Percentiles rank a stretch among this genome's conserved stretches.
These are phyloP conservation scores for Scleroderma citrinum DNA, from an alignment of 768 basidiomycete species.

Conservation along the genomic window DNA sequence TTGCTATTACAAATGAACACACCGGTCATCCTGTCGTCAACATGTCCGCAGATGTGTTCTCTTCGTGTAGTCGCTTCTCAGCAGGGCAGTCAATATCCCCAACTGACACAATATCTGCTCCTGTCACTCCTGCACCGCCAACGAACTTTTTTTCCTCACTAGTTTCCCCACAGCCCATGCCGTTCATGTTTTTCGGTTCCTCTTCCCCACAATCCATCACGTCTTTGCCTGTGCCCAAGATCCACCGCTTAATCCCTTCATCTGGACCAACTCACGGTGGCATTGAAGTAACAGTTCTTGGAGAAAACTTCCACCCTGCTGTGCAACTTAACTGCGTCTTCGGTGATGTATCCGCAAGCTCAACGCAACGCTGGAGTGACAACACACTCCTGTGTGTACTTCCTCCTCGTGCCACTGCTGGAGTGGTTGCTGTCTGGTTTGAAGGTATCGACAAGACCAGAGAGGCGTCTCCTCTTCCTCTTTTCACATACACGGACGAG, in stretches of 20 bases:
- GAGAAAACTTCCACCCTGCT: constrained; percentile 80
- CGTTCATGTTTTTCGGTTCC: constrained; percentile 59
- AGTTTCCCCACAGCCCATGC: constrained; percentile 38
- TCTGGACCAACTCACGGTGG: constrained; percentile 87
- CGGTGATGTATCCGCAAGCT: constrained; percentile 74
- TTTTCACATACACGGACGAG: constrained; percentile 90
- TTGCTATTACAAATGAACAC: constrained; percentile 7
- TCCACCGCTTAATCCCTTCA: constrained; percentile 80
- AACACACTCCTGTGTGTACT: constrained; percentile 89
- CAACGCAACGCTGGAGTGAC: constrained; percentile 87
- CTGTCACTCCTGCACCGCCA: constrained; percentile 9
- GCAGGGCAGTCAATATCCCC: constrained; percentile 14
- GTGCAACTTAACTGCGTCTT: constrained; percentile 76
- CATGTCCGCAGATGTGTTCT: constrained; percentile 10
- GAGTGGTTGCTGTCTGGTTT: constrained; percentile 88
- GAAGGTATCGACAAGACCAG: constrained; percentile 64
- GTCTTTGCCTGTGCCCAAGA: constrained; percentile 58
- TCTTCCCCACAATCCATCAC: constrained; percentile 40
- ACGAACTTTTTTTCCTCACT: constrained; percentile 14
- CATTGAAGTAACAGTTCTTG: constrained; percentile 90
- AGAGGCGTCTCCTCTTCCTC: constrained; percentile 45
- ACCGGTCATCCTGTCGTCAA: constrained; percentile 5
- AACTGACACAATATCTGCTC: constrained; percentile 13
- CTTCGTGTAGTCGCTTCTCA: constrained; percentile 9
- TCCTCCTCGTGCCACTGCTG: constrained; percentile 75